Base-by-base conservation (phyloP, 2,329 filamentous ascomycete genomes). In the Diaporthe batatas region DNA sequence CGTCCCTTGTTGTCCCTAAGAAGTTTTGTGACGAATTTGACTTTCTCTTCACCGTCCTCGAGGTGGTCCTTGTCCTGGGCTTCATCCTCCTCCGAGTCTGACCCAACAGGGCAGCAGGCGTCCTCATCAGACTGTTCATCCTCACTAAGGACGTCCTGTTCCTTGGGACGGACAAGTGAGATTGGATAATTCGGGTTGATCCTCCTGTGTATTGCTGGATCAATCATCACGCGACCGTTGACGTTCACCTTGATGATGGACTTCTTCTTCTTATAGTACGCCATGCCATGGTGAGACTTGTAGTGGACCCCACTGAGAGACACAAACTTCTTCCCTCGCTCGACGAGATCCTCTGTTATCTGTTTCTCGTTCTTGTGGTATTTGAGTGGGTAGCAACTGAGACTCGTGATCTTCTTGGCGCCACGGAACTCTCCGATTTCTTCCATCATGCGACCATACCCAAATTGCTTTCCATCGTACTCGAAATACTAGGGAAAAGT, bases 171-270 rank as follows among this genome's bases (percentile, higher is more conserved):
- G 70, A 97, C 91, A 1, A 89, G 87, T 29, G 92, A 94, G 77
- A 96, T 90, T 0, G 89, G 89, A 76, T 97, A 97, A 79, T 97
- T 97, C 0, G 95, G 93, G 76, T 96, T 94, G 80, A 96, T 93
- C 44, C 94, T 90, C 11, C 94, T 90, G 82, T 97, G 95, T 54
- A 93, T 93, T 4, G 91, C 91, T 0, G 94, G 91, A 79, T 98
- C 95, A 32, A 98, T 87, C 94, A 98, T 98, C 75, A 97, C 88
- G 39, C 95, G 91, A 23, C 94, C 93, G 75, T 95, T 94, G 80
- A 97, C 92, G 79, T 94, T 94, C 81, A 97, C 92, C 80, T 94
- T 96, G 44, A 72, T 58, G 18, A 94, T 85, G 73, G 87, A 85
- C 77, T 92, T 92, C 84, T 94, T 94, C 81, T 93, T 92, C 85